phyloP scores from a whole-genome alignment of 768 basidiomycete genomes.

The Mycena rosella region DNA sequence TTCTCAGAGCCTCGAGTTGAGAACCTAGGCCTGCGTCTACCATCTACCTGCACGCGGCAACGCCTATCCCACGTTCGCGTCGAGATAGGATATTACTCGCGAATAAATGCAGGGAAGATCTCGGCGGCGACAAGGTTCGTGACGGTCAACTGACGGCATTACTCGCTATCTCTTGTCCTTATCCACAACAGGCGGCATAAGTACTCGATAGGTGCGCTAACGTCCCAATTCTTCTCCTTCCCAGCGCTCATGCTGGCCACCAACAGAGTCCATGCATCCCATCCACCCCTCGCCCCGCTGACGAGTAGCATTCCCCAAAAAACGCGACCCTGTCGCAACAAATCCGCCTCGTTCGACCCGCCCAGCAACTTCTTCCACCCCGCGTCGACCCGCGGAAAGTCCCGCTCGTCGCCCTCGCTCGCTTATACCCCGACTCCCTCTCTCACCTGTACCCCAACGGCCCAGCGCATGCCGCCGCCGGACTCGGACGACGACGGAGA shows the following conservation, averaged over 20 bases:
- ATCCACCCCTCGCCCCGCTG: slow-evolving; percentile 30
- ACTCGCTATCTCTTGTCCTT: too few species aligned
- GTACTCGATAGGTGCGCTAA: slow-evolving; percentile 22
- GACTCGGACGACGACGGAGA: slow-evolving; percentile 51
- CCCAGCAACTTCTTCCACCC: slow-evolving; percentile 42
- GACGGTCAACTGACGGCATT: too few species aligned
- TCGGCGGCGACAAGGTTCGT: too few species aligned
- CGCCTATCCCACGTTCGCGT: too few species aligned
- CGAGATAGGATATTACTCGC: too few species aligned
- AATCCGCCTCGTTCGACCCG: slow-evolving; percentile 28
- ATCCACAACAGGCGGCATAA: slow-evolving; percentile 25
- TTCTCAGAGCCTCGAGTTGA: too few species aligned
- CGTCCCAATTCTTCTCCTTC: not conserved
- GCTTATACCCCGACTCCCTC: slow-evolving; percentile 37
- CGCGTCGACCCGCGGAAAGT: slow-evolving; percentile 35
- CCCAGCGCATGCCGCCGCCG: slow-evolving; percentile 42
- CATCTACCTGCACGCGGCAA: too few species aligned
- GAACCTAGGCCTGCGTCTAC: too few species aligned
- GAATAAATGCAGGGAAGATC: too few species aligned
- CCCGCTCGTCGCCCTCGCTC: slow-evolving; percentile 36
- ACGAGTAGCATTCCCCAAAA: slow-evolving; percentile 21
- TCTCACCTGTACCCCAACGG: slow-evolving; percentile 33
- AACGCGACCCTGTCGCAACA: slow-evolving; percentile 23
- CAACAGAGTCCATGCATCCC: slow-evolving; percentile 25
- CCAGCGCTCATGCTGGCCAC: slow-evolving; percentile 18